Evolutionary conservation across 176 grass and related monocot species (phyloP).

Genomic region (Bromus sterilis): DNA sequence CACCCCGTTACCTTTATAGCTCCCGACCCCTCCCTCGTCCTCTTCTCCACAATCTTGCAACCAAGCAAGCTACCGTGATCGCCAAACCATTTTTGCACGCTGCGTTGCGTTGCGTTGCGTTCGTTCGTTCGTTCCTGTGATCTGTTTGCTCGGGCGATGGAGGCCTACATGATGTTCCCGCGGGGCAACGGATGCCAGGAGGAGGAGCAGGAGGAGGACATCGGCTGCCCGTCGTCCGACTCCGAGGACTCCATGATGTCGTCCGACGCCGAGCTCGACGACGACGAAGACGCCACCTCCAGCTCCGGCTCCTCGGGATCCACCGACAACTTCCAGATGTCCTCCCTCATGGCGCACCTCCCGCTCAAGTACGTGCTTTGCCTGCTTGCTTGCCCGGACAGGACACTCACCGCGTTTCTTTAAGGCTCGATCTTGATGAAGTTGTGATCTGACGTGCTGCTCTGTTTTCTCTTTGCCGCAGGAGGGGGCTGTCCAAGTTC

Average conservation of each 20-base stretch:
- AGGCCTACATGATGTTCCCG: slow-evolving; percentile 15
- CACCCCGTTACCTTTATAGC: slow-evolving; percentile 33
- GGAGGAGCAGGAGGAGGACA: slow-evolving; percentile 43
- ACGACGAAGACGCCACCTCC: slow-evolving; percentile 42
- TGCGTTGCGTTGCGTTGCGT: background rate
- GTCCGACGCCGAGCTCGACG: slow-evolving; percentile 38
- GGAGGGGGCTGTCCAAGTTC: slow-evolving; percentile 68
- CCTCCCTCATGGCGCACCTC: slow-evolving; percentile 57
- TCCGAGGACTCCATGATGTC: slow-evolving; percentile 20
- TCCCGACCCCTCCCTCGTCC: background rate
- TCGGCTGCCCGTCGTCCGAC: slow-evolving; percentile 39
- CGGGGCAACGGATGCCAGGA: background rate
- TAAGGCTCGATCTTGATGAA: background rate
- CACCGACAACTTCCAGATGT: slow-evolving; percentile 51
- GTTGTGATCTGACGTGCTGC: slow-evolving; percentile 1
- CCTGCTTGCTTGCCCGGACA: background rate
- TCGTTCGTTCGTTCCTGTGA: background rate
- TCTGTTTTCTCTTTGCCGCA: slow-evolving; percentile 14
- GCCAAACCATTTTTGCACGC: background rate
- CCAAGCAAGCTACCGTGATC: background rate
- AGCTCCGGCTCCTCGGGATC: slow-evolving; percentile 29
- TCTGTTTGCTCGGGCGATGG: slow-evolving; percentile 26
- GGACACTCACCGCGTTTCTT: background rate
- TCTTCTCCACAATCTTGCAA: background rate
- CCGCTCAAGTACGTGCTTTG: slow-evolving; percentile 49